phyloP scores from a whole-genome alignment of 441 rosid species.

The Rhodomyrtus psidioides region DNA sequence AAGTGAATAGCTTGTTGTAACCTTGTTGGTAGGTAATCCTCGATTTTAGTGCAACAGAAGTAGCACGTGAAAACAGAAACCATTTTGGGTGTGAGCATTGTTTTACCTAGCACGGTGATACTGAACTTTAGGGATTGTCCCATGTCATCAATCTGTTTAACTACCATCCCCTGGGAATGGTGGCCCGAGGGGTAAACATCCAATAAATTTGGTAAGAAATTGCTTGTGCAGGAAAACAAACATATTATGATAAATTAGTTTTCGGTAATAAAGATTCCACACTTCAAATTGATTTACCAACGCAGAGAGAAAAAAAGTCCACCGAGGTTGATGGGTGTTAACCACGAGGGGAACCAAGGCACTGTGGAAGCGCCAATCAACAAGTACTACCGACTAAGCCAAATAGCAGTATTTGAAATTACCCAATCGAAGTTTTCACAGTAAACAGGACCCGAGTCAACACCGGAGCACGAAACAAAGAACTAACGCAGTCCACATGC shows the following conservation, averaged over 20 bases:
- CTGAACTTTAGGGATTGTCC: not conserved
- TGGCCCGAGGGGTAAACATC: not conserved
- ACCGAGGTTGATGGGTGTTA: not conserved
- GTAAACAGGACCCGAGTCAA: not conserved
- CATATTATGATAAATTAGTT: not conserved
- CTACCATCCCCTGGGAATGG: not conserved
- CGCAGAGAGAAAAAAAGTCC: not conserved
- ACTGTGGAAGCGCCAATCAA: not conserved
- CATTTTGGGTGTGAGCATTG: not conserved
- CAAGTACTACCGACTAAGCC: not conserved
- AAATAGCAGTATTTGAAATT: not conserved
- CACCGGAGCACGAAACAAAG: not conserved
- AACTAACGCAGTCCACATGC: not conserved
- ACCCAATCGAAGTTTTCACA: not conserved
- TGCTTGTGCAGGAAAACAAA: not conserved
- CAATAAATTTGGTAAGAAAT: not conserved
- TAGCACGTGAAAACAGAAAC: not conserved
- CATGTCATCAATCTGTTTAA: not conserved
- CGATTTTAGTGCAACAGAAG: not conserved
- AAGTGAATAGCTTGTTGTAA: not conserved
- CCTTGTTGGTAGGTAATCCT: not conserved
- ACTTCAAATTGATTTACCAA: not conserved
- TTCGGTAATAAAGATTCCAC: not conserved
- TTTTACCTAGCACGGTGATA: not conserved
- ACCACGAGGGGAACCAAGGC: not conserved